These are phyloP conservation scores for Sesbania bispinosa DNA, from an alignment of 306 rosid genomes.

Conservation along the genomic window DNA sequence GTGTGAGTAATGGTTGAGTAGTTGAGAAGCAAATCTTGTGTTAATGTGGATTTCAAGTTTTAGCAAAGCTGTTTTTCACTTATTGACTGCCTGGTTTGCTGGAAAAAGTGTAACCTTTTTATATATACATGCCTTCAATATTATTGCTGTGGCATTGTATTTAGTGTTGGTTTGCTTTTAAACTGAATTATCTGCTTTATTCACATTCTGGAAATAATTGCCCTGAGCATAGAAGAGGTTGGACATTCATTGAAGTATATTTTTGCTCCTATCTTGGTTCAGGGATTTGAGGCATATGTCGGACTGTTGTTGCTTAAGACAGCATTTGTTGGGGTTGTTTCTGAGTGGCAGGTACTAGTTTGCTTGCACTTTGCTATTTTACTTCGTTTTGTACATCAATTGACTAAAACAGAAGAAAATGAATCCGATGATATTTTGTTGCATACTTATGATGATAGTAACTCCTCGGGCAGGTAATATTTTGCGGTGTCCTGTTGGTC, in stretches of 20 bases:
- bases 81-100: background rate
- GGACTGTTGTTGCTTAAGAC: slow-evolving; percentile 78
- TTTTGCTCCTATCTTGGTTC: slow-evolving; percentile 22
- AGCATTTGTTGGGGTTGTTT: slow-evolving; percentile 58
- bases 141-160: background rate
- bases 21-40: background rate
- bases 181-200: background rate
- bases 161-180: background rate
- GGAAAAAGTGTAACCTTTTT: background rate
- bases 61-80: background rate
- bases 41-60: background rate
- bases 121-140: background rate
- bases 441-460: slow-evolving; percentile 6
- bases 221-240: slow-evolving; percentile 1
- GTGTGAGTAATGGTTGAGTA: background rate
- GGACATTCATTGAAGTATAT: slow-evolving; percentile 8
- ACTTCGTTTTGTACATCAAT: background rate
- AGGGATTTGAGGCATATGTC: slow-evolving; percentile 95
- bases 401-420: background rate
- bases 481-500: slow-evolving; percentile 78
- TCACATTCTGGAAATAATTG: background rate
- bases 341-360: slow-evolving; percentile 94
- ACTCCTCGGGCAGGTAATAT: slow-evolving; percentile 63
- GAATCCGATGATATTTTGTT: slow-evolving; percentile 7
- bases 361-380: slow-evolving; percentile 1